Conservation (phyloP, 2,329 filamentous ascomycete genomes). For the Triangularia verruculosa region DNA sequence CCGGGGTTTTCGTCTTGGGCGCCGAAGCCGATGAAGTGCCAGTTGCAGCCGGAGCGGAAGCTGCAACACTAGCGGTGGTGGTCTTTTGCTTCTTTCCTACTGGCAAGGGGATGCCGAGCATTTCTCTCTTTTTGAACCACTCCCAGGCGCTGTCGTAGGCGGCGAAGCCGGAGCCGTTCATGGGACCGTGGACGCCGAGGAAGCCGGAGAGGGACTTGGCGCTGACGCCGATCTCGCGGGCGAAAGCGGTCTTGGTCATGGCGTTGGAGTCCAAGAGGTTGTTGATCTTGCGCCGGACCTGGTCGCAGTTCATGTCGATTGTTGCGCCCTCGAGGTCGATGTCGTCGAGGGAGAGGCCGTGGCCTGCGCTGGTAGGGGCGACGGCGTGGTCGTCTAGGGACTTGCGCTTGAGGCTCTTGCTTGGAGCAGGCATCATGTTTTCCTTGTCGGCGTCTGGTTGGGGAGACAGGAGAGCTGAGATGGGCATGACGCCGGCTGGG, state of each 20-base stretch:
- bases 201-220: conserved; percentile 22
- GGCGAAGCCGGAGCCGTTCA: conserved; percentile 15
- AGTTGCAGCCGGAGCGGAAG: background rate
- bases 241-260: conserved; percentile 27
- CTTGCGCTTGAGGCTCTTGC: conserved; percentile 24
- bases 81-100: conserved; percentile 22
- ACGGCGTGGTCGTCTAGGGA: conserved; percentile 15
- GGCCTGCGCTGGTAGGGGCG: background rate
- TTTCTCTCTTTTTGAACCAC: conserved; percentile 26
- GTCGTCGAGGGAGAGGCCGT: conserved; percentile 16
- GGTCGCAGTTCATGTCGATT: conserved; percentile 23
- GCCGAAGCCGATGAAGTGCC: background rate
- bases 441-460: conserved; percentile 4
- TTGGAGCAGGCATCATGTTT: background rate
- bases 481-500: background rate
- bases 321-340: conserved; percentile 8
- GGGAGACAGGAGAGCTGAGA: background rate
- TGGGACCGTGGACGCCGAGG: conserved; percentile 14
- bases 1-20: background rate
- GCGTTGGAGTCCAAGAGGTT: conserved; percentile 21
- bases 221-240: conserved; percentile 22
- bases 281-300: conserved; percentile 26
- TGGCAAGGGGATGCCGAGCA: conserved; percentile 14
- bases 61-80: background rate
- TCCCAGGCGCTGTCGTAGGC: conserved; percentile 21